Base-by-base conservation (phyloP, 805 yeast species). In the Barnettozyma pratensis region DNA sequence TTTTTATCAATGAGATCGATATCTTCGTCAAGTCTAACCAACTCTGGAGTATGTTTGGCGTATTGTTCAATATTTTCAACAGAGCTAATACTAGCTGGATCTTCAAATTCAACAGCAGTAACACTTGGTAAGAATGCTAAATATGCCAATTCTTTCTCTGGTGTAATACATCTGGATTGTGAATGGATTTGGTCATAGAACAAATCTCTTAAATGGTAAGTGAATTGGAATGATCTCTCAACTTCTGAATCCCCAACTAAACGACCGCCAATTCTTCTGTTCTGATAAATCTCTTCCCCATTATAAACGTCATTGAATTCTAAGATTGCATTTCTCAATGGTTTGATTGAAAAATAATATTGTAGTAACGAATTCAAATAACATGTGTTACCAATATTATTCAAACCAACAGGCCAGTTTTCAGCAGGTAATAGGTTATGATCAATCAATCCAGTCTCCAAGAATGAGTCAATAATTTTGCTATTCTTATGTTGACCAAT, bases 351-450 rank as follows among this genome's bases (percentile, higher is more conserved):
- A 69, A 90, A 94, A 64, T 89, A 92, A 60, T 85, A 92, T 62
- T 92, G 99, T 39, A 92, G 69, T 43, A 94, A 71, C 0, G 98
- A 92, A 63, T 94, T 92, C 64, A 94, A 72, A 57, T 91, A 91
- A 66, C 99, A 94, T 0, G 99, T 92, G 63, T 94, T 94, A 27
- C 99, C 99, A 53, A 90, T 91, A 62, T 94, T 94, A 65, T 85
- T 87, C 60, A 94, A 73, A 0, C 99, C 99, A 4, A 89, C 87
- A 0, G 99, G 99, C 79, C 92, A 83, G 44, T 79, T 76, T 12
- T 77, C 82, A 0, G 80, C 77, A 0, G 90, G 83, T 19, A 86
- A 64, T 2, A 76, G 64, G 8, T 75, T 67, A 5, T 81, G 76
- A 61, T 85, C 87, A 36, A 85, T 69, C 25, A 75, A 66, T 0